Conservation (phyloP, 148 eudicot species). For the Spergularia marina region DNA sequence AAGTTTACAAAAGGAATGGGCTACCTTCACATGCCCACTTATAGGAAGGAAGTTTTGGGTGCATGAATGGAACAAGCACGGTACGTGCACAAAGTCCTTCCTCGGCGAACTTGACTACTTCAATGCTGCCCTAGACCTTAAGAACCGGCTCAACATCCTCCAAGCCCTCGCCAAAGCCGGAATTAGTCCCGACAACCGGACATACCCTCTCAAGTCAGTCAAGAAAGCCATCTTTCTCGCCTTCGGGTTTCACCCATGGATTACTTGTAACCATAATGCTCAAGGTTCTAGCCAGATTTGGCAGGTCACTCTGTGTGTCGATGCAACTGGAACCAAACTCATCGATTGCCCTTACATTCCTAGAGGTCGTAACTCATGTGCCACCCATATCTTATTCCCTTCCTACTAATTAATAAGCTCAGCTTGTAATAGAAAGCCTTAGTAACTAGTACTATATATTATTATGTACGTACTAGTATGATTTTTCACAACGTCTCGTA, state of each 20-base stretch:
- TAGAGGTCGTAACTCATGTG: conserved; percentile 32
- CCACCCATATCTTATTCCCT: conserved; percentile 38
- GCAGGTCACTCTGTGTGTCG: conserved; percentile 41
- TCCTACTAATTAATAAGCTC: conserved; percentile 1
- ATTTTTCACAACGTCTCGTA: no score
- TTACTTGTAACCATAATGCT: conserved; percentile 34
- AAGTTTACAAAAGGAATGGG: conserved; percentile 43
- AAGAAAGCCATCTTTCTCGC: conserved; percentile 31
- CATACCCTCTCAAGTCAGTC: conserved; percentile 31
- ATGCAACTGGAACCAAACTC: conserved; percentile 29
- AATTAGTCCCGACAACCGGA: conserved; percentile 34
- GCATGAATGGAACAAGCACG: conserved; percentile 58
- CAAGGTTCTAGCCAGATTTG: conserved; percentile 35
- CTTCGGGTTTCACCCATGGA: conserved; percentile 37
- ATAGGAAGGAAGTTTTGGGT: conserved; percentile 45
- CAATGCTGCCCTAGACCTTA: conserved; percentile 38
- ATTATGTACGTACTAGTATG: no score
- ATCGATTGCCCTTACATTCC: conserved; percentile 40
- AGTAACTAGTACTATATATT: no score
- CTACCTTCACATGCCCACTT: conserved; percentile 47
- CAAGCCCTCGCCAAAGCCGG: conserved; percentile 41
- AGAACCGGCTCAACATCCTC: conserved; percentile 32
- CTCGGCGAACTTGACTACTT: conserved; percentile 45
- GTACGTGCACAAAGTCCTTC: conserved; percentile 46
- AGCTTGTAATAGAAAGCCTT: no score